A percentile compares a stretch with the other conserved stretches of the same genome.
These are phyloP conservation scores for Colletotrichum costaricense DNA, from an alignment of 2,329 filamentous ascomycete genomes.

Conservation along the genomic window DNA sequence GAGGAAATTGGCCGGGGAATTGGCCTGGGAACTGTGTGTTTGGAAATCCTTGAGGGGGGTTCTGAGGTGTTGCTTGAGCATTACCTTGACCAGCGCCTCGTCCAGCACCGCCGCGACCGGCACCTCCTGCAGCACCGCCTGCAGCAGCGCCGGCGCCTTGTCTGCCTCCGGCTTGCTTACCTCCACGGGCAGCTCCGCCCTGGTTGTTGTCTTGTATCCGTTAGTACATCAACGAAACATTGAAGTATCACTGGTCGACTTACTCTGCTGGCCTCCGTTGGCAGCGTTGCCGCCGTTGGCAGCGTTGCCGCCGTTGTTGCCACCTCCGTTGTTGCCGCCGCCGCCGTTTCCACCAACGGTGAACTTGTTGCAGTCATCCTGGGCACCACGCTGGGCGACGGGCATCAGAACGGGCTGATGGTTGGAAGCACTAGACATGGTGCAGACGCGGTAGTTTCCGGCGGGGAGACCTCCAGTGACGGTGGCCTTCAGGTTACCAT, in stretches of 20 bases:
- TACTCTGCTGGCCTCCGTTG: constrained; percentile 21
- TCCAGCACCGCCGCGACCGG: neutral
- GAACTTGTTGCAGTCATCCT: constrained; percentile 67
- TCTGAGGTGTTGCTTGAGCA: constrained; percentile 17
- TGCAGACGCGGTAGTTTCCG: constrained; percentile 74
- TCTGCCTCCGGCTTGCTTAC: constrained; percentile 19
- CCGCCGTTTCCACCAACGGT: constrained; percentile 38
- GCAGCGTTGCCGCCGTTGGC: constrained; percentile 15
- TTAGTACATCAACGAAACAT: neutral
- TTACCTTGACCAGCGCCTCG: constrained; percentile 32
- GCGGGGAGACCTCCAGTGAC: constrained; percentile 69
- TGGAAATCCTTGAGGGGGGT: constrained; percentile 17
- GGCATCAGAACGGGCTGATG: constrained; percentile 76
- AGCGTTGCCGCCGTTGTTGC: constrained; percentile 36
- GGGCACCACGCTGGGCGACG: constrained; percentile 73
- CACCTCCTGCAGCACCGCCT: too few relatives aligned
- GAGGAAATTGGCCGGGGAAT: constrained; percentile 14
- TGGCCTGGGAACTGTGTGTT: neutral
- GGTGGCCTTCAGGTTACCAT: constrained; percentile 63
- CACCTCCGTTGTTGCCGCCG: constrained; percentile 34
- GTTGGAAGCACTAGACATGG: constrained; percentile 72
- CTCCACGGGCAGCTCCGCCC: neutral
- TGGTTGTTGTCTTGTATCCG: constrained; percentile 24
- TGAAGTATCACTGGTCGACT: neutral
- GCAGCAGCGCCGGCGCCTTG: constrained; percentile 6